Evolutionary conservation across 2,329 filamentous ascomycete genomes (phyloP).

Genomic region (Pseudogymnoascus sp.): DNA sequence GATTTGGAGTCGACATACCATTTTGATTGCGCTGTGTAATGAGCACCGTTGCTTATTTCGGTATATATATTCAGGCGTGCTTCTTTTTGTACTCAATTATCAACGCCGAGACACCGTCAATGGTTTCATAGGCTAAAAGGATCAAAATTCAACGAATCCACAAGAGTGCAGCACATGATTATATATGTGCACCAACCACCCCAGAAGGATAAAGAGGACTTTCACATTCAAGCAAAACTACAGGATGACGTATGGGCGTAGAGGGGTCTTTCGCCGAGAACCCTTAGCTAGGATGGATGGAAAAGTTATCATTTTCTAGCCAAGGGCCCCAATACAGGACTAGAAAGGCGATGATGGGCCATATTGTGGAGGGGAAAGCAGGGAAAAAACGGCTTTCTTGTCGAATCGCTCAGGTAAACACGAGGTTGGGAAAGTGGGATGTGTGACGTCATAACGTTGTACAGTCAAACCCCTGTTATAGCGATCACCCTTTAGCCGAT

Average conservation of each 20-base stretch:
- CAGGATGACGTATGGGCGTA: not conserved
- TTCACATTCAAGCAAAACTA: not conserved
- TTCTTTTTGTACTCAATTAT: not conserved
- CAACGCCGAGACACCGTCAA: not conserved
- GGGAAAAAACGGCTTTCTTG: not conserved
- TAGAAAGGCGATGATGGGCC: slow-evolving; percentile 2
- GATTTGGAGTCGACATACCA: not conserved
- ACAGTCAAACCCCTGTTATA: too few species aligned
- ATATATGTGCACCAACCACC: slow-evolving; percentile 8
- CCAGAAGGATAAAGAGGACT: not conserved
- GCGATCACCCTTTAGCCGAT: too few species aligned
- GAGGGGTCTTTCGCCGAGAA: not conserved
- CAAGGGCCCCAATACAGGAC: not conserved
- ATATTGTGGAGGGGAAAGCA: not conserved
- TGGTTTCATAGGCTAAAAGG: not conserved
- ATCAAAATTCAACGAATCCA: not conserved
- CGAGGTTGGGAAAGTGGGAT: slow-evolving; percentile 10
- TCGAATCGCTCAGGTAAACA: not conserved
- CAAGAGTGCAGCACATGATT: not conserved
- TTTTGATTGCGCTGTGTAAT: not conserved
- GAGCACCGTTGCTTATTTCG: not conserved
- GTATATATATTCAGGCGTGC: not conserved
- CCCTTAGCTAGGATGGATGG: not conserved
- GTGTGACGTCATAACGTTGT: not conserved
- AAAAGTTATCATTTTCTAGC: not conserved